Percentiles rank a stretch among this genome's conserved stretches.
phyloP scores from a whole-genome alignment of 1,139 yeast genomes.

The Taphrina pruni region DNA sequence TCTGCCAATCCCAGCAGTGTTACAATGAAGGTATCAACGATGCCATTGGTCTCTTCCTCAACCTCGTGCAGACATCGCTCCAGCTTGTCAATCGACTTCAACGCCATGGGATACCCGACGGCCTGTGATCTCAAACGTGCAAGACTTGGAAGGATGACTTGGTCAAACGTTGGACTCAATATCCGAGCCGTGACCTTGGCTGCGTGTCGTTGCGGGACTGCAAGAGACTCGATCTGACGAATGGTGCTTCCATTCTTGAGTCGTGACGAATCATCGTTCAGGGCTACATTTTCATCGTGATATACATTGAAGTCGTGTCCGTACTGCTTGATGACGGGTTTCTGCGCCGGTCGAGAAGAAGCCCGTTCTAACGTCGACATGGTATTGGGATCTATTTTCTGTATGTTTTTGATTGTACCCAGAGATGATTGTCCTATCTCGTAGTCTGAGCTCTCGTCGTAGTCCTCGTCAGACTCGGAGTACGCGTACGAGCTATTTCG shows the following conservation, averaged over 20 bases:
- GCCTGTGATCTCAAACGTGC: slow-evolving; percentile 22
- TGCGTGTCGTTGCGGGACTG: neutral
- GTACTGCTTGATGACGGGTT: neutral
- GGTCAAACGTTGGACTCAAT: slow-evolving; percentile 2
- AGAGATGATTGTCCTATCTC: neutral
- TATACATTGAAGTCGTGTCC: neutral
- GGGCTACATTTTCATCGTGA: slow-evolving; percentile 4
- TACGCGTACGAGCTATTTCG: slow-evolving; percentile 31
- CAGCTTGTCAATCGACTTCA: slow-evolving; percentile 27
- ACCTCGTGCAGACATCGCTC: slow-evolving; percentile 27
- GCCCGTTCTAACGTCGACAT: neutral
- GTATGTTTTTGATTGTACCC: neutral
- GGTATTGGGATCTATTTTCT: neutral
- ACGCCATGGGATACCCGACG: slow-evolving; percentile 27
- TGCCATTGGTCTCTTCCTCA: slow-evolving; percentile 31
- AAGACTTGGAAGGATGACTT: slow-evolving; percentile 13
- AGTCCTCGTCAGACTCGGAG: slow-evolving; percentile 15
- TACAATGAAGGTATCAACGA: slow-evolving; percentile 31
- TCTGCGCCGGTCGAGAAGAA: neutral
- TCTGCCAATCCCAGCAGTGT: slow-evolving; percentile 23
- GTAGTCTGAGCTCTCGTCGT: slow-evolving; percentile 5
- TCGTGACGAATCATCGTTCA: neutral
- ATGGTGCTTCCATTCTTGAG: neutral
- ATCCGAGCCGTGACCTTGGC: neutral
- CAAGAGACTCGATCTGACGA: slow-evolving; percentile 7